Percentiles rank a stretch among this genome's conserved stretches.
Evolutionary conservation across 1,139 yeast genomes (phyloP).

Genomic region (Geotrichum histeridarum): DNA sequence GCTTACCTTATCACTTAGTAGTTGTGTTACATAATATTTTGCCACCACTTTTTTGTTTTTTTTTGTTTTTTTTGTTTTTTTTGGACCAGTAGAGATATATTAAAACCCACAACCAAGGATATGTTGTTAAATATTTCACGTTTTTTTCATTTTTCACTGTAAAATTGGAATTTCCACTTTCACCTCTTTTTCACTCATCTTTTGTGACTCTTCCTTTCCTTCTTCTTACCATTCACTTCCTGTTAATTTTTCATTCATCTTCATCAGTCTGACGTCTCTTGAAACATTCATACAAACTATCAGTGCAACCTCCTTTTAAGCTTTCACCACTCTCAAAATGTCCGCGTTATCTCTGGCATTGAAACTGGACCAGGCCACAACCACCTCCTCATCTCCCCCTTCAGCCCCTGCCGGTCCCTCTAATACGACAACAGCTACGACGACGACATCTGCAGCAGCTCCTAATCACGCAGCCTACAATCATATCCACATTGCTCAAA

Average conservation of each 20-base stretch:
- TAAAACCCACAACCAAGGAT: too few relatives aligned
- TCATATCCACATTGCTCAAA: conserved; percentile 4
- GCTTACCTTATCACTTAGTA: too few relatives aligned
- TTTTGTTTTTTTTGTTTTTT: neutral
- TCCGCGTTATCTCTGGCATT: conserved; percentile 8
- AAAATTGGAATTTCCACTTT: neutral
- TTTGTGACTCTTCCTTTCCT: neutral
- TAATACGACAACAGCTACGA: neutral
- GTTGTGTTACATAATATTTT: neutral
- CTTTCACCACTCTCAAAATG: neutral
- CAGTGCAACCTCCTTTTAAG: neutral
- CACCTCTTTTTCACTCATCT: neutral
- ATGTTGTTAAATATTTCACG: neutral
- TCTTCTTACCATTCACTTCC: neutral
- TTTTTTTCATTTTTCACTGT: conserved; percentile 5
- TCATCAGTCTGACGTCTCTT: neutral
- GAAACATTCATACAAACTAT: neutral
- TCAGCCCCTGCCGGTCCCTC: neutral
- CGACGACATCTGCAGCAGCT: neutral
- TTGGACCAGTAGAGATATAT: neutral
- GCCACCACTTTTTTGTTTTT: neutral
- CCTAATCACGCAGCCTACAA: neutral
- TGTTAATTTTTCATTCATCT: neutral
- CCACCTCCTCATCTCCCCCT: neutral
- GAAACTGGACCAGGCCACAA: neutral